Conservation (phyloP, 2,329 filamentous ascomycete species). For the Pseudogymnoascus pannorum region DNA sequence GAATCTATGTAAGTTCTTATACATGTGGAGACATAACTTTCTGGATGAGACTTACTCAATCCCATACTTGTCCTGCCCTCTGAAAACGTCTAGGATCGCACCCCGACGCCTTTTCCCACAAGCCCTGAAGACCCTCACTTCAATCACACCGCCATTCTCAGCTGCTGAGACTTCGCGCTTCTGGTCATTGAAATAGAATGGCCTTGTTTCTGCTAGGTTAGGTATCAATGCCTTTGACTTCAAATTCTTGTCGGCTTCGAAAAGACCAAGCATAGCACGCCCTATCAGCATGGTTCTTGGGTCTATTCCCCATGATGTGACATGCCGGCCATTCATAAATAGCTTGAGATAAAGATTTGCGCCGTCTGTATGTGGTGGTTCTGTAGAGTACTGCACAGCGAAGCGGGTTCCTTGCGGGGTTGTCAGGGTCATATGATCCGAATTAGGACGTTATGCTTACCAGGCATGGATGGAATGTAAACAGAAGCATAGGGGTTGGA, state of each 20-base stretch:
- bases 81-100: slow-evolving; percentile 37
- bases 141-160: slow-evolving; percentile 48
- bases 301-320: slow-evolving; percentile 47
- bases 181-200: slow-evolving; percentile 41
- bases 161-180: slow-evolving; percentile 31
- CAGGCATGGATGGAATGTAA: slow-evolving; percentile 49
- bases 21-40: neutral
- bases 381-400: slow-evolving; percentile 42
- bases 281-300: slow-evolving; percentile 30
- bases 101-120: slow-evolving; percentile 38
- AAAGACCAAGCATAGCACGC: slow-evolving; percentile 40
- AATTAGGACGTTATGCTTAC: slow-evolving; percentile 26
- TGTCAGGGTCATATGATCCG: neutral
- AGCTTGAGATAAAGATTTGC: slow-evolving; percentile 48
- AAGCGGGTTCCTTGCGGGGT: slow-evolving; percentile 41
- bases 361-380: slow-evolving; percentile 28
- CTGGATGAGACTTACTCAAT: slow-evolving; percentile 39
- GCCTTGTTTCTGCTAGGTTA: slow-evolving; percentile 41
- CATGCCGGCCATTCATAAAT: slow-evolving; percentile 44
- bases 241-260: slow-evolving; percentile 39
- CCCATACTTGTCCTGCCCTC: slow-evolving; percentile 43
- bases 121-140: slow-evolving; percentile 47
- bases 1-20: neutral
- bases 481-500: slow-evolving; percentile 40
- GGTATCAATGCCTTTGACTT: slow-evolving; percentile 27